Base-by-base conservation (phyloP, 2,329 filamentous ascomycete genomes). In the Truncatella angustata region DNA sequence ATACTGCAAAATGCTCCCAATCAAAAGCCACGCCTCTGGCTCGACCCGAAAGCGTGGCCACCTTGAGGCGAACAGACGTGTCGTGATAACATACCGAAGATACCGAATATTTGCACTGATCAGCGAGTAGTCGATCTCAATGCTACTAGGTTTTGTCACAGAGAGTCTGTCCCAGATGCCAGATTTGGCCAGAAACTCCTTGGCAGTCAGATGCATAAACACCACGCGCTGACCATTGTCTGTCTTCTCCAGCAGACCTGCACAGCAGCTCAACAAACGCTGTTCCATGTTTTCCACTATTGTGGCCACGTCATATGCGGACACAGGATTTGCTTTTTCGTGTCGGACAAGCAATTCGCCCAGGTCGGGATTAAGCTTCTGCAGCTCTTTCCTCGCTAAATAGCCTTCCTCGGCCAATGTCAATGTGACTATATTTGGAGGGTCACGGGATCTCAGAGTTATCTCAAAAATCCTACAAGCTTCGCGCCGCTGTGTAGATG, bases 401-500 rank as follows among this genome's bases (percentile, higher is more conserved):
- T 61, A 60, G 1, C 65, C 63, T 43, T 67, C 61, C 20, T 65
- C 63, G 23, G 63, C 58, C 16, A 67, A 57, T 12, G 64, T 63
- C 12, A 67, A 59, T 4, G 63, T 66, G 26, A 66, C 52, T 32
- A 66, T 53, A 43, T 55, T 60, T n/a, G 64, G 65, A 20, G 65
- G 64, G 12, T 67, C 63, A 24, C 63, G 64, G 7, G 64, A 60
- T 34, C 60, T 58, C 32, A 66, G 51, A 7, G 66, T 58, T 7
- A 68, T 56, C 40, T 66, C 60, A 28, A 66, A 67, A 36, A 68
- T 64, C 34, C 62, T 61, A 23, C 57, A 65, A 46, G 63, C 63
- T 35, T 58, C 58, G 5, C 58, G 57, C 37, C 63, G 60, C 12
- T 60, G 20, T 32, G 63, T 58, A 3, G 43, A 60, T 21, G 54